These are phyloP conservation scores for Clausena lansium DNA, from an alignment of 345 rosid genomes.

Conservation along the genomic window DNA sequence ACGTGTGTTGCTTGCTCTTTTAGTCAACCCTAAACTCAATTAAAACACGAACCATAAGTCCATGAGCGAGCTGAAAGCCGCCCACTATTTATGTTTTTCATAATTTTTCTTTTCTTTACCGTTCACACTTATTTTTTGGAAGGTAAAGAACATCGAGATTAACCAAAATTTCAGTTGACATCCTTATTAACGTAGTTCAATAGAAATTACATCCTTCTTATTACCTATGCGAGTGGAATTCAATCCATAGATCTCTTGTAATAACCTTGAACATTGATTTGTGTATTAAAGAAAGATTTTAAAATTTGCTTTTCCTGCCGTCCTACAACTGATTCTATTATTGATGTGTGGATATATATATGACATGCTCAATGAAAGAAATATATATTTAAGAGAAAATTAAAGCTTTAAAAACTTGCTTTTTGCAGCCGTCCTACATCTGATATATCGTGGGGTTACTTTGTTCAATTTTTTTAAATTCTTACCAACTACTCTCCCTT, in stretches of 20 bases:
- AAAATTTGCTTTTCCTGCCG: slow-evolving; percentile 10
- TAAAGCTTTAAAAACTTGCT: not conserved
- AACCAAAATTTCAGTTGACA: too few relatives aligned
- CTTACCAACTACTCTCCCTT: slow-evolving; percentile 16
- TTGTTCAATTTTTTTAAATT: slow-evolving; percentile 6
- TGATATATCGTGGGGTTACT: slow-evolving; percentile 2
- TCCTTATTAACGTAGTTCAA: too few relatives aligned
- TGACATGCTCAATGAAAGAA: too few relatives aligned
- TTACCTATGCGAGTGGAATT: too few relatives aligned
- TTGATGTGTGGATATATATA: not conserved
- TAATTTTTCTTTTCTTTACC: not conserved
- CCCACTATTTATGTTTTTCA: not conserved
- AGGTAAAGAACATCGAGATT: too few relatives aligned
- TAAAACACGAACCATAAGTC: not conserved
- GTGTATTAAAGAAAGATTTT: not conserved
- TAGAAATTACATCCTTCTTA: too few relatives aligned
- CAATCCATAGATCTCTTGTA: too few relatives aligned
- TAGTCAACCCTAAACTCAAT: slow-evolving; percentile 15
- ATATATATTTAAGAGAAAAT: too few relatives aligned
- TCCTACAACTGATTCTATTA: slow-evolving; percentile 17
- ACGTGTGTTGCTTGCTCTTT: not conserved
- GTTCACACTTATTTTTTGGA: not conserved
- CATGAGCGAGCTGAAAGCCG: slow-evolving; percentile 4
- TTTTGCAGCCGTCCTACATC: slow-evolving; percentile 15
- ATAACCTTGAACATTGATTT: too few relatives aligned